Conservation (phyloP, 202 grass and related monocot species). For the Brachypodium distachyon region DNA sequence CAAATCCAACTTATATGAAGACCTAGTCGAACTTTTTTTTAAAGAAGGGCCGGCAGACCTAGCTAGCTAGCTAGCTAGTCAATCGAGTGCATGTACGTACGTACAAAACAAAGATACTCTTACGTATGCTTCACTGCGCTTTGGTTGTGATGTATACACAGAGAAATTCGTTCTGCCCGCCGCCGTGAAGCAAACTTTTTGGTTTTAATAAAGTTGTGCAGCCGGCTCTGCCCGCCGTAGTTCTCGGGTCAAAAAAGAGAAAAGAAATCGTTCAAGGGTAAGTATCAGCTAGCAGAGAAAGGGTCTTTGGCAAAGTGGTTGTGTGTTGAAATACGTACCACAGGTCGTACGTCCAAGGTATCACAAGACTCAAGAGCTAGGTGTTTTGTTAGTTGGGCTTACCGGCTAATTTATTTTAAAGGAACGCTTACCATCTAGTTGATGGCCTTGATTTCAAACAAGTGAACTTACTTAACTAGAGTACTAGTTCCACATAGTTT, state of each 20-base stretch:
- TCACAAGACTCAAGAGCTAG: not conserved
- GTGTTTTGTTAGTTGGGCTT: not conserved
- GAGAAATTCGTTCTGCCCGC: not conserved
- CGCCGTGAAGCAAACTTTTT: too few relatives aligned
- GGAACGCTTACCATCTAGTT: too few relatives aligned
- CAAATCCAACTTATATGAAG: not conserved
- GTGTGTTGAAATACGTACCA: slow-evolving; percentile 8
- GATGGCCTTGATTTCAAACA: not conserved
- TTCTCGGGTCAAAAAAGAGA: too few relatives aligned
- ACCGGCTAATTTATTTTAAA: not conserved
- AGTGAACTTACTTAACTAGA: not conserved
- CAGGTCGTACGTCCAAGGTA: not conserved
- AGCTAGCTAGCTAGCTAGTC: too few relatives aligned
- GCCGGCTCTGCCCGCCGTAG: too few relatives aligned
- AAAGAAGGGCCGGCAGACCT: too few relatives aligned
- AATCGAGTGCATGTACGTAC: not conserved
- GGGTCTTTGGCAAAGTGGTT: not conserved
- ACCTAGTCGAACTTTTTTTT: too few relatives aligned
- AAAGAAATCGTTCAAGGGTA: not conserved
- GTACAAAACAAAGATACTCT: not conserved
- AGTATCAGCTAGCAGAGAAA: not conserved
- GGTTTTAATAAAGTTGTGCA: too few relatives aligned
- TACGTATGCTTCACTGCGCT: not conserved
- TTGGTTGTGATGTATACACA: not conserved
- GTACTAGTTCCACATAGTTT: not conserved